phyloP scores from a whole-genome alignment of 1,284 basidiomycete genomes.

The Ceratobasidium sp. region DNA sequence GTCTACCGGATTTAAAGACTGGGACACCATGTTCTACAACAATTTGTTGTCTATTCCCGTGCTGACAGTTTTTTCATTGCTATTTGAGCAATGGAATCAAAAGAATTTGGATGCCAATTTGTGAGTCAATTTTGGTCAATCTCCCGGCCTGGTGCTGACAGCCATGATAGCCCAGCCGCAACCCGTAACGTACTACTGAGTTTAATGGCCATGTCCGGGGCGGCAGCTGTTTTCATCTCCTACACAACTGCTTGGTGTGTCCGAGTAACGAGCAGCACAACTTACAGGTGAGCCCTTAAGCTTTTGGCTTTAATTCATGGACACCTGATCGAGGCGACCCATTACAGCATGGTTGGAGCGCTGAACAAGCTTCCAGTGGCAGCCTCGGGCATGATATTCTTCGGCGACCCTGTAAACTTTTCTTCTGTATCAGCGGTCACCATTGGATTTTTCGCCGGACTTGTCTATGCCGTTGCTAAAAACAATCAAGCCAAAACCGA shows the following conservation, averaged over 20 bases:
- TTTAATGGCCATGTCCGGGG: constrained; percentile 93
- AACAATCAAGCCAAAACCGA: constrained; percentile 81
- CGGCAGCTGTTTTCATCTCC: constrained; percentile 95
- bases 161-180: constrained; percentile 70
- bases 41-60: constrained; percentile 95
- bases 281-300: constrained; percentile 74
- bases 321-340: constrained; percentile 39
- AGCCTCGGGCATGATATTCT: constrained; percentile 94
- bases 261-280: constrained; percentile 93
- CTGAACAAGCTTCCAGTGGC: constrained; percentile 98
- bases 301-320: constrained; percentile 34
- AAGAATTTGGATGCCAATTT: constrained; percentile 85
- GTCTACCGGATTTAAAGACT: constrained; percentile 96
- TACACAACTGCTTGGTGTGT: constrained; percentile 99
- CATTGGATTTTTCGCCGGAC: constrained; percentile 89
- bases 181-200: constrained; percentile 80
- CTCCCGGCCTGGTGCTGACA: neutral
- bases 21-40: constrained; percentile 99
- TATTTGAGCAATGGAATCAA: constrained; percentile 89
- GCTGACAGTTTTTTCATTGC: constrained; percentile 78
- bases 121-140: constrained; percentile 57
- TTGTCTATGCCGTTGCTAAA: constrained; percentile 89
- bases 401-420: constrained; percentile 84
- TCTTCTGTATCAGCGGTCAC: constrained; percentile 87
- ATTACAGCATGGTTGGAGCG: constrained; percentile 90